Conservation (phyloP, 169 alveolate species). For the Cryptosporidium andersoni region DNA sequence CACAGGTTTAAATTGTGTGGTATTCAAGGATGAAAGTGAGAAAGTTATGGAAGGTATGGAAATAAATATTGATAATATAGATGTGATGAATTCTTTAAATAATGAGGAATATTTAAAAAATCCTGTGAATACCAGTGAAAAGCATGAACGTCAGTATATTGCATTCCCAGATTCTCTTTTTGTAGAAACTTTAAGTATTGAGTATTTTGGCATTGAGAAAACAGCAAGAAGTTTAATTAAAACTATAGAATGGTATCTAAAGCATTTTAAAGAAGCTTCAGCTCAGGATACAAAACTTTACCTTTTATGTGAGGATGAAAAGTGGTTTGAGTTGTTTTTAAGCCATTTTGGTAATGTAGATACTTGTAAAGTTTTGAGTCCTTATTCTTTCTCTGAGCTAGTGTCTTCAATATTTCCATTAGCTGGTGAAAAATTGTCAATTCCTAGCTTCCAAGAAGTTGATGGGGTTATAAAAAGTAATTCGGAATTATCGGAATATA, state of each 20-base stretch:
- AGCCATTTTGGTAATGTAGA: not conserved
- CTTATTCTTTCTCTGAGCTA: conserved; percentile 70
- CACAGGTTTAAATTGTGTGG: conserved; percentile 71
- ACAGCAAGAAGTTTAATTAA: conserved; percentile 19
- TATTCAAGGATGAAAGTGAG: conserved; percentile 30
- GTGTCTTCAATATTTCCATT: conserved; percentile 66
- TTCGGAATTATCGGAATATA: not conserved
- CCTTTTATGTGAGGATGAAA: conserved; percentile 55
- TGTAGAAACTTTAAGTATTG: conserved; percentile 8
- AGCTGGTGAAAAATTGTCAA: conserved; percentile 75
- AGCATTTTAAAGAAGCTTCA: conserved; percentile 63
- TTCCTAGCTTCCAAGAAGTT: conserved; percentile 38
- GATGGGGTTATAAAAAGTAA: conserved; percentile 74
- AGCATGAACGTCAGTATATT: conserved; percentile 4
- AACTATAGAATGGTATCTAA: conserved; percentile 60
- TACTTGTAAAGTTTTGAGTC: conserved; percentile 30
- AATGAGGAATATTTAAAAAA: not conserved
- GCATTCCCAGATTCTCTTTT: conserved; percentile 51
- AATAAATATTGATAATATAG: not conserved
- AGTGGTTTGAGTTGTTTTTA: conserved; percentile 52
- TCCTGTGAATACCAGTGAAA: not conserved
- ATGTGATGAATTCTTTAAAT: too few species aligned
- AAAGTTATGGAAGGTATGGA: conserved; percentile 6
- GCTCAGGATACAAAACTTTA: conserved; percentile 56
- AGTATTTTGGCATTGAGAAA: not conserved